Evolutionary conservation across 228 moss, liverwort and hornwort species (phyloP), one percentile per base, ranked within the genome.

Genomic region (Sphagnum fallax): DNA sequence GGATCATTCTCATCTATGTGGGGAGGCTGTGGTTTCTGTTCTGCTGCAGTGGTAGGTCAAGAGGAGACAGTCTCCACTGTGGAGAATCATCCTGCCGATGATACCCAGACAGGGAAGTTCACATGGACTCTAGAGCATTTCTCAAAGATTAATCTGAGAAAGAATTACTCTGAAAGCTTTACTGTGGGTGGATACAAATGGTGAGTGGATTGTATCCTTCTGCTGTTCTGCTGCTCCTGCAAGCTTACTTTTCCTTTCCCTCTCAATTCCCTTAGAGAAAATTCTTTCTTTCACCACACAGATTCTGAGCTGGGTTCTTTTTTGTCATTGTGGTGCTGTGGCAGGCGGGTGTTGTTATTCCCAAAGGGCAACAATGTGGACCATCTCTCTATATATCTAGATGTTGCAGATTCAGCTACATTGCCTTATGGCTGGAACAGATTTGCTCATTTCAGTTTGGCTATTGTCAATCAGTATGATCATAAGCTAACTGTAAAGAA

Each of bases 291-390:
- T 18, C 50, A 13, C 47, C 53, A 53, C 50, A 52, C 49, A 16
- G 6, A 6, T 2, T 64, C 73, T 76, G 63, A 70, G 73, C 48
- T 60, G 60, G 65, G 15, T 57, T 59, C 69, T 51, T 52, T 15
- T 51, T 32, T 2, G 0, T 32, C 32, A 32, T 32, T 32, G 0
- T 32, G 32, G 32, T 53, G 52, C 7, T 69, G 63, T 53, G 73
- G 87, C 87, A 87, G 87, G 87, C 87, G 87, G 9, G 83, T 87
- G 50, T 78, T 87, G 76, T 73, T 87, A 73, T 87, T 87, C 77
- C 87, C 87, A 3, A 87, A 87, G 72, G 87, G 87, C 52, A 87
- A 87, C 71, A 87, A 87, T 83, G 87, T 87, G 76, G 87, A 87
- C 75, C 87, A 87, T 66, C 72, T 87, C 16, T 87, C 87, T 68